phyloP scores from a whole-genome alignment of 2,329 filamentous ascomycete species.

The Penicillium brasilianum region DNA sequence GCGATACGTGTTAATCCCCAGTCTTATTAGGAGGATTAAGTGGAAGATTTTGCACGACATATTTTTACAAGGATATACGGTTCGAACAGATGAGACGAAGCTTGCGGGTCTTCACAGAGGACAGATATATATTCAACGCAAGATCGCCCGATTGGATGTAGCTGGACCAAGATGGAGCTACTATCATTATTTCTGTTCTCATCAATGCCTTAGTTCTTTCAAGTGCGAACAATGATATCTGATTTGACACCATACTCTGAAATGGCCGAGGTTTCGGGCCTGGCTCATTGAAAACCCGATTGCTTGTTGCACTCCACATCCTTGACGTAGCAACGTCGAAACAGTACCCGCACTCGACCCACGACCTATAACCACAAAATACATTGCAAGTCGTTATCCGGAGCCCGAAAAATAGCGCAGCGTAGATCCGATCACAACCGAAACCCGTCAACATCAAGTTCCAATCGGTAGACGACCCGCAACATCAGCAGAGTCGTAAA shows the following conservation, averaged over 20 bases:
- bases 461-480: background rate
- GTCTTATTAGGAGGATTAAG: too few species aligned
- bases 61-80: too few species aligned
- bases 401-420: background rate
- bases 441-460: background rate
- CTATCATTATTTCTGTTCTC: too few species aligned
- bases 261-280: background rate
- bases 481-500: background rate
- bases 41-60: too few species aligned
- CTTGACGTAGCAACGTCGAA: background rate
- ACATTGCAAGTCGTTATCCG: background rate
- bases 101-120: too few species aligned
- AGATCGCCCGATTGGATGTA: too few species aligned
- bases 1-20: too few species aligned
- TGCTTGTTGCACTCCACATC: slow-evolving; percentile 5
- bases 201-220: too few species aligned
- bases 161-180: too few species aligned
- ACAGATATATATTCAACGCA: too few species aligned
- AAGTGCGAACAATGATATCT: too few species aligned
- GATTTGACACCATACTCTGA: background rate
- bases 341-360: background rate
- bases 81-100: too few species aligned
- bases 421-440: slow-evolving; percentile 1
- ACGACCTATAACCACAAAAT: background rate
- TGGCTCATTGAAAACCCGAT: background rate